These are phyloP conservation scores for Blumeria hordei DNA, from an alignment of 2,329 filamentous ascomycete genomes.

Conservation along the genomic window DNA sequence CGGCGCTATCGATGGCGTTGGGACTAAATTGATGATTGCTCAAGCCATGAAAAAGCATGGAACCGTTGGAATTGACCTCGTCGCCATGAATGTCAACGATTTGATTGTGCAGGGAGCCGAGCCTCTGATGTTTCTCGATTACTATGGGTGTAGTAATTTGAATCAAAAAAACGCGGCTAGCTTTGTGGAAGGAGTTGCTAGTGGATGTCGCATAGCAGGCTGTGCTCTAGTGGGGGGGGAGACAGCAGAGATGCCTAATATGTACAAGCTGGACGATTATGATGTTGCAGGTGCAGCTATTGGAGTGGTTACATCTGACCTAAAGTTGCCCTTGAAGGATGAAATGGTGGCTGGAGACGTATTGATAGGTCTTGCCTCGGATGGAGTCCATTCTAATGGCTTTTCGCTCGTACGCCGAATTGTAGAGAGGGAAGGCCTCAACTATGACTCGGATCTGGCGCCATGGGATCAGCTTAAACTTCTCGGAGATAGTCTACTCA, in stretches of 20 bases:
- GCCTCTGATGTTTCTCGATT: slow-evolving; percentile 90
- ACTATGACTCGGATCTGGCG: slow-evolving; percentile 38
- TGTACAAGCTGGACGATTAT: slow-evolving; percentile 67
- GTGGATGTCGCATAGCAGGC: slow-evolving; percentile 49
- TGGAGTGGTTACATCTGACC: slow-evolving; percentile 47
- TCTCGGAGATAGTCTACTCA: slow-evolving; percentile 57
- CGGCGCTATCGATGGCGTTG: slow-evolving; percentile 88
- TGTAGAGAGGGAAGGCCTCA: slow-evolving; percentile 45
- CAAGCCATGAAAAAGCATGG: slow-evolving; percentile 75
- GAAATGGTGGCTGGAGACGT: slow-evolving; percentile 66
- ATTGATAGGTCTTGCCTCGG: slow-evolving; percentile 63
- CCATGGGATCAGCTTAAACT: slow-evolving; percentile 47
- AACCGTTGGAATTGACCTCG: slow-evolving; percentile 87
- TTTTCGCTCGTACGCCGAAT: slow-evolving; percentile 93
- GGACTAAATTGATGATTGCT: slow-evolving; percentile 90
- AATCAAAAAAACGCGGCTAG: slow-evolving; percentile 51
- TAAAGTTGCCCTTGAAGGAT: slow-evolving; percentile 50
- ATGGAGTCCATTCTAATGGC: slow-evolving; percentile 83
- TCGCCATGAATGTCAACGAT: slow-evolving; percentile 97
- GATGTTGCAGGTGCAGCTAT: slow-evolving; percentile 81
- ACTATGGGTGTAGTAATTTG: slow-evolving; percentile 82
- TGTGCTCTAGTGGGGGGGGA: slow-evolving; percentile 92
- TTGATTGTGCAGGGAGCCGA: slow-evolving; percentile 88
- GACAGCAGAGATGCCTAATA: slow-evolving; percentile 94
- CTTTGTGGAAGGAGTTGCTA: slow-evolving; percentile 81